Evolutionary conservation across 352 stramenopile species (phyloP), one percentile per base, ranked within the genome.

Genomic region (Pythium angustatum): DNA sequence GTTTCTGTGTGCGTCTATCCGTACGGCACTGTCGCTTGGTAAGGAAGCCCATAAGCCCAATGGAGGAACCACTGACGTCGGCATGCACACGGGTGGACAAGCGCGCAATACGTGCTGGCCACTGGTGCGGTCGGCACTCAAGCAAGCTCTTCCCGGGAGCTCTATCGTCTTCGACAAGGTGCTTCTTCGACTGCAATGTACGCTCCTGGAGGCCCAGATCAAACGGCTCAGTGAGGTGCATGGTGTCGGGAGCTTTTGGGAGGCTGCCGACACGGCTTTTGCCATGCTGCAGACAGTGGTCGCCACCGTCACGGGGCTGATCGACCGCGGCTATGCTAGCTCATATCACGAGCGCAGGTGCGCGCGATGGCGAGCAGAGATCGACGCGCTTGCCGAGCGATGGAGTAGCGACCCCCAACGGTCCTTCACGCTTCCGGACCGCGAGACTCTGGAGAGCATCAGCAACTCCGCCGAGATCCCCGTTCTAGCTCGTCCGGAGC

Each of bases 31-130:
- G 36, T 24, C 34, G 14, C 48, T 36, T 14, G n/a, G 31, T 38
- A n/a, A 30, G 3, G 6, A 21, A 27, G 19, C n/a, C 17, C 21
- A 31, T 5, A 19, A 12, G 30, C 33, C 62, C 8, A 43, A 50
- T 36, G 75, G 78, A n/a, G 76, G 79, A 9, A 80, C 69, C 9
- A 86, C 76, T 0, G 77, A 86, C 45, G 79, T 86, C 17, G 77
- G 76, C 1, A 61, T 72, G 12, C 79, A 90, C 47, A 88, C 77
- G 7, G 78, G 78, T 19, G 71, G 71, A 0, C 47, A 51, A 34
- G 31, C 56, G 7, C 73, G 78, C n/a, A 76, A 78, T 38, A 88
- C 76, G 3, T 87, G 81, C 44, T 90, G 79, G 81, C 51, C 79
- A 8, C 53, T 90, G 15, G 79, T 90, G 9, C 53, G 68, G 3